Evolutionary conservation across 441 rosid genomes (phyloP).

Genomic region (Gossypium gossypioides): DNA sequence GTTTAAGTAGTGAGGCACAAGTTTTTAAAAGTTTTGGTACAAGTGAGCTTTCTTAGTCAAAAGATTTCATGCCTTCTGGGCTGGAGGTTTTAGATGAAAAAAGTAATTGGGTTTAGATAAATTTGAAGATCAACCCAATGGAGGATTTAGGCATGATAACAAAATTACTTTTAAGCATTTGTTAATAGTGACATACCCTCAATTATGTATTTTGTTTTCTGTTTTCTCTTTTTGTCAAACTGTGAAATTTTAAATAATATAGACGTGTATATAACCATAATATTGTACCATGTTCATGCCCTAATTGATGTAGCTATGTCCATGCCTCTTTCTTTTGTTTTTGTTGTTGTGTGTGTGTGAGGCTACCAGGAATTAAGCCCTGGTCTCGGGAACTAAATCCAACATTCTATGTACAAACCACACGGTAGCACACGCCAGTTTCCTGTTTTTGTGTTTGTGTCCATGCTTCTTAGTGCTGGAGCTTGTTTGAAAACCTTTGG

Average conservation of each 20-base stretch:
- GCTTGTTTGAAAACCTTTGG: not conserved
- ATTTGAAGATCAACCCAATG: not conserved
- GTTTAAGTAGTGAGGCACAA: not conserved
- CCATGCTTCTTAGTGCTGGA: not conserved
- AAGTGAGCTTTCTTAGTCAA: not conserved
- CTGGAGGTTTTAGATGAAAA: not conserved
- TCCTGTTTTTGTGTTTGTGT: not conserved
- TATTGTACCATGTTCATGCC: not conserved
- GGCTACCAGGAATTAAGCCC: not conserved
- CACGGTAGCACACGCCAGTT: not conserved
- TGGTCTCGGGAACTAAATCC: not conserved
- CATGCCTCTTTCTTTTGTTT: not conserved
- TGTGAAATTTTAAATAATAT: not conserved
- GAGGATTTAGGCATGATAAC: not conserved
- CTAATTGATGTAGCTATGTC: not conserved
- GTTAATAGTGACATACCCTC: not conserved
- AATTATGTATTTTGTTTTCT: not conserved
- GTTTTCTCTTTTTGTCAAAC: not conserved
- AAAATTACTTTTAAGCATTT: not conserved
- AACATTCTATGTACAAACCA: not conserved
- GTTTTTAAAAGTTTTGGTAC: not conserved
- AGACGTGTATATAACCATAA: not conserved
- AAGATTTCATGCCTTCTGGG: not conserved
- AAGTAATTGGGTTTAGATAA: not conserved
- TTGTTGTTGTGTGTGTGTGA: not conserved